Conservation (phyloP, 495 filamentous ascomycete species). For the Podospora tetraspora region DNA sequence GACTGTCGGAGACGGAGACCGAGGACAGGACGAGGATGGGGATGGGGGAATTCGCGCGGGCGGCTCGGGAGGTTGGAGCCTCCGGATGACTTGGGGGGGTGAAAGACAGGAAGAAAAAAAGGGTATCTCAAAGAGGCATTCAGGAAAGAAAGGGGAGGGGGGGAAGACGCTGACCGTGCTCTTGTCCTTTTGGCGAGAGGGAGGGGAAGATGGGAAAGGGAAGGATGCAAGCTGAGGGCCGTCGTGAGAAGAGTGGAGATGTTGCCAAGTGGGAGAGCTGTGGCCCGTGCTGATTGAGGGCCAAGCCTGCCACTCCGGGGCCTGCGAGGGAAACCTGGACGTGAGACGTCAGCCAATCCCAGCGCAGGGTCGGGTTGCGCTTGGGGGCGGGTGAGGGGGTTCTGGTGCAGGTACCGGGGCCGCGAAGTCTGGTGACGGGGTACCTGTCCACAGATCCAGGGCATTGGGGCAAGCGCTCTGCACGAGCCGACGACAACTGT, state of each 20-base stretch:
- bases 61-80: slow-evolving; percentile 20
- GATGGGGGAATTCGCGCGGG: slow-evolving; percentile 5
- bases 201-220: slow-evolving; percentile 34
- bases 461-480: neutral
- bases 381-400: neutral
- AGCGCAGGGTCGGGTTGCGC: neutral
- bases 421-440: neutral
- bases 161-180: slow-evolving; percentile 33
- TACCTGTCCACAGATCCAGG: neutral
- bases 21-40: slow-evolving; percentile 10
- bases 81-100: slow-evolving; percentile 6
- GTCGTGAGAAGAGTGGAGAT: slow-evolving; percentile 21
- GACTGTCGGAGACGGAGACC: slow-evolving; percentile 8
- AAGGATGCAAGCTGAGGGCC: slow-evolving; percentile 23
- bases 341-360: neutral
- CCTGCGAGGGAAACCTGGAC: neutral
- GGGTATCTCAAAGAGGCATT: slow-evolving; percentile 29
- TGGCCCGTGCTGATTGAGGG: neutral
- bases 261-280: neutral
- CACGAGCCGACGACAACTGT: neutral
- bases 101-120: slow-evolving; percentile 25
- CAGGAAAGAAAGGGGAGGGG: slow-evolving; percentile 27
- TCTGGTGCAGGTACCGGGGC: neutral
- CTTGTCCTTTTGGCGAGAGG: slow-evolving; percentile 32
- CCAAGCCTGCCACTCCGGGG: neutral